phyloP scores from a whole-genome alignment of 192 early-diverging fungal species.

The Umbelopsis ramanniana region DNA sequence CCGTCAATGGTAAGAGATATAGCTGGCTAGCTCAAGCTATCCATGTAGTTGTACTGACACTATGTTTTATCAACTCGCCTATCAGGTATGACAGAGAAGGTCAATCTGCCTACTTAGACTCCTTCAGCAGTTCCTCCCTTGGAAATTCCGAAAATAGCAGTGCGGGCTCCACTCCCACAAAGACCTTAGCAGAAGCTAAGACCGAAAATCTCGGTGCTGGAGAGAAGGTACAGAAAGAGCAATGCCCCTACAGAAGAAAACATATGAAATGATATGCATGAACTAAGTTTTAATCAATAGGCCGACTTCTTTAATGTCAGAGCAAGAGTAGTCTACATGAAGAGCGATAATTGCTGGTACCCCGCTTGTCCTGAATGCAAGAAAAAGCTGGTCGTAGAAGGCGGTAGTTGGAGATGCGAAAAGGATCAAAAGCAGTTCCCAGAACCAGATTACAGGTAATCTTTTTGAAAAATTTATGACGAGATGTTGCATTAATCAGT shows the following conservation, averaged over 20 bases:
- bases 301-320: constrained; percentile 76
- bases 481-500: neutral
- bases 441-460: constrained; percentile 72
- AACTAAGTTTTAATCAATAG: constrained; percentile 37
- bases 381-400: constrained; percentile 85
- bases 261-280: constrained; percentile 66
- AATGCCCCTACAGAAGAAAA: neutral
- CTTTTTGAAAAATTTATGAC: neutral
- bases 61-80: neutral
- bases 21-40: neutral
- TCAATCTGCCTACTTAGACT: neutral
- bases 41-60: neutral
- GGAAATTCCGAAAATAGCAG: constrained; percentile 15
- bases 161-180: constrained; percentile 50
- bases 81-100: neutral
- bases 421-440: constrained; percentile 78
- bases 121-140: neutral
- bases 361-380: constrained; percentile 90
- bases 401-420: constrained; percentile 86
- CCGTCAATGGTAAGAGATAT: constrained; percentile 67
- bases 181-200: constrained; percentile 68
- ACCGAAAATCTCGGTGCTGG: constrained; percentile 69
- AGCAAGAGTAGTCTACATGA: constrained; percentile 78
- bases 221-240: constrained; percentile 55
- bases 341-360: constrained; percentile 72